Conservation (phyloP, 2,329 filamentous ascomycete species). For the Leptographium wingfieldii region DNA sequence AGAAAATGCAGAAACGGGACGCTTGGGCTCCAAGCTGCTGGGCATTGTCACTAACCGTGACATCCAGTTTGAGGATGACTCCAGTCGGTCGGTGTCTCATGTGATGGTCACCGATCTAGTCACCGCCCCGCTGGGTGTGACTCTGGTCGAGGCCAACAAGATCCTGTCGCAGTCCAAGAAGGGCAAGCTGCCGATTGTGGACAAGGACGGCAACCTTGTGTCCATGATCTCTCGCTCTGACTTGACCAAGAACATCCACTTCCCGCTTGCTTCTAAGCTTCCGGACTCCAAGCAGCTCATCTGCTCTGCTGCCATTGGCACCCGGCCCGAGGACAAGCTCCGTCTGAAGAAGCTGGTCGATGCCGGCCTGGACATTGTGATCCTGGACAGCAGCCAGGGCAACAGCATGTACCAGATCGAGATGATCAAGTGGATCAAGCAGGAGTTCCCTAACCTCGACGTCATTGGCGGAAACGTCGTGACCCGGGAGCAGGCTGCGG, state of each 20-base stretch:
- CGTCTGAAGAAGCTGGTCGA: conserved; percentile 82
- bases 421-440: conserved; percentile 95
- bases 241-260: conserved; percentile 97
- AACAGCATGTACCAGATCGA: conserved; percentile 98
- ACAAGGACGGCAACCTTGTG: conserved; percentile 70
- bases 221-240: conserved; percentile 91
- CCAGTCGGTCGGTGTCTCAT: conserved; percentile 59
- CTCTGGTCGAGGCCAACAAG: conserved; percentile 76
- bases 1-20: conserved; percentile 62
- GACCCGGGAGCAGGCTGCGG: conserved; percentile 88
- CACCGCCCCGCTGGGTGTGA: conserved; percentile 74
- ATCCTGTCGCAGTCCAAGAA: conserved; percentile 95
- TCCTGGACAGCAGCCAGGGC: conserved; percentile 92
- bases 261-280: conserved; percentile 90
- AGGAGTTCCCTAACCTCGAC: conserved; percentile 71
- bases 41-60: conserved; percentile 97
- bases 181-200: conserved; percentile 91
- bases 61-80: conserved; percentile 85
- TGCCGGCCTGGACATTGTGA: conserved; percentile 86
- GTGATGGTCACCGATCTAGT: conserved; percentile 98
- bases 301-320: conserved; percentile 89
- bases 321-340: conserved; percentile 80
- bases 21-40: conserved; percentile 86
- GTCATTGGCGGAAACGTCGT: conserved; percentile 99
- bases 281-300: conserved; percentile 96